Percentiles rank a stretch among this genome's conserved stretches.
Evolutionary conservation across 2,329 filamentous ascomycete species (phyloP).

Genomic region (Huntiella moniliformis): DNA sequence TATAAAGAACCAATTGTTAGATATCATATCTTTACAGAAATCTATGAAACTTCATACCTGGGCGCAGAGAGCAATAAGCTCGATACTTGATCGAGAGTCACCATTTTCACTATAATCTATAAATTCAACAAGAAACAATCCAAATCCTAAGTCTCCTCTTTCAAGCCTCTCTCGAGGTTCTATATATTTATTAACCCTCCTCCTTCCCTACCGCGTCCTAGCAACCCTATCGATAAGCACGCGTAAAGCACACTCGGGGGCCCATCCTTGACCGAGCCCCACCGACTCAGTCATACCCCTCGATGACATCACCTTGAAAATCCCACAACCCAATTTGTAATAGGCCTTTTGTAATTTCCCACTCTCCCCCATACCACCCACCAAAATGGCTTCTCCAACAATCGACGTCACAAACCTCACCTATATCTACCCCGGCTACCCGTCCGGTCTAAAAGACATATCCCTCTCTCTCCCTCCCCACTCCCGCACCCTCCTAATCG

Average conservation of each 20-base stretch:
- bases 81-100: constrained; percentile 18
- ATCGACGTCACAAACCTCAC: constrained; percentile 60
- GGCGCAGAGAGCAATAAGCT: constrained; percentile 19
- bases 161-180: not conserved
- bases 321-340: too few species aligned
- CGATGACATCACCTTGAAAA: constrained; percentile 12
- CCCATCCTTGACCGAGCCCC: not conserved
- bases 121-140: not conserved
- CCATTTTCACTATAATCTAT: constrained; percentile 15
- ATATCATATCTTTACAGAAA: constrained; percentile 12
- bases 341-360: too few species aligned
- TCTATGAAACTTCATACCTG: constrained; percentile 15
- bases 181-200: not conserved
- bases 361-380: constrained; percentile 4
- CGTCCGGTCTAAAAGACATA: constrained; percentile 58
- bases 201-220: not conserved
- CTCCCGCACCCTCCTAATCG: constrained; percentile 78
- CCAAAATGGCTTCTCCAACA: constrained; percentile 27
- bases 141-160: not conserved
- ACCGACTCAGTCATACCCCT: too few species aligned
- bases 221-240: not conserved
- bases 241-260: constrained; percentile 5
- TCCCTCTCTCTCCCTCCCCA: constrained; percentile 58
- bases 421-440: constrained; percentile 77
- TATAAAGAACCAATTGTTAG: not conserved